Base-by-base conservation (phyloP, 306 rosid species). In the Prinsepia uniflora region DNA sequence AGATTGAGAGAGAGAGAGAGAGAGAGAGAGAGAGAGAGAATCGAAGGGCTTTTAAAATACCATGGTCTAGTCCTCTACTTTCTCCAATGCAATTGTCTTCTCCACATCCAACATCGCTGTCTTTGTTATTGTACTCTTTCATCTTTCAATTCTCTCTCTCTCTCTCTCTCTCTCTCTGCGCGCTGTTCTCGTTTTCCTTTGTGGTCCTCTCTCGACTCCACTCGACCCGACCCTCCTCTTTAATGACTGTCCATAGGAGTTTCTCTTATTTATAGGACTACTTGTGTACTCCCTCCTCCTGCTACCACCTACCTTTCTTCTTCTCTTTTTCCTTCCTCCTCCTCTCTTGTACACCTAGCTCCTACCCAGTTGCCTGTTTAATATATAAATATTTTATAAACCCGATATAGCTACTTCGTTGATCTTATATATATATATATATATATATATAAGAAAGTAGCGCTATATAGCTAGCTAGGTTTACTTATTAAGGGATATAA, bases 21-120 rank as follows among this genome's bases (percentile, higher is more conserved):
- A 30, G 3, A 30, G 36, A 30, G 36, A 1, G 2, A 30, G 36
- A 30, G 36, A 30, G 36, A 30, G 36, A 30, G 36, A 30, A 30
- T 30, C 4, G 36, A 30, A 30, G 36, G 3, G 36, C 36, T 30
- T 4, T 22, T 68, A 68, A 75, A 72, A 78, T 73, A 82, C 71
- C 14, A 70, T 30, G 74, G 80, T 76, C 86, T 82, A 57, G 70
- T 70, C 76, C 80, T 69, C 80, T 88, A 55, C 86, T 77, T 84
- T 87, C 90, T 80, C 89, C 90, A 80, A 86, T 56, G 86, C 89
- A 83, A 7, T 86, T 90, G 92, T 94, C 89, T 78, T 83, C 89
- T 81, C 64, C 96, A 70, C 74, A 76, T 75, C 86, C 89, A 85
- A 88, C 94, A 88, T 83, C 87, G 79, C 80, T 84, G 73, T 88